Evolutionary conservation across 163 green algal species (phyloP).

Genomic region (Scenedesmus sp.): DNA sequence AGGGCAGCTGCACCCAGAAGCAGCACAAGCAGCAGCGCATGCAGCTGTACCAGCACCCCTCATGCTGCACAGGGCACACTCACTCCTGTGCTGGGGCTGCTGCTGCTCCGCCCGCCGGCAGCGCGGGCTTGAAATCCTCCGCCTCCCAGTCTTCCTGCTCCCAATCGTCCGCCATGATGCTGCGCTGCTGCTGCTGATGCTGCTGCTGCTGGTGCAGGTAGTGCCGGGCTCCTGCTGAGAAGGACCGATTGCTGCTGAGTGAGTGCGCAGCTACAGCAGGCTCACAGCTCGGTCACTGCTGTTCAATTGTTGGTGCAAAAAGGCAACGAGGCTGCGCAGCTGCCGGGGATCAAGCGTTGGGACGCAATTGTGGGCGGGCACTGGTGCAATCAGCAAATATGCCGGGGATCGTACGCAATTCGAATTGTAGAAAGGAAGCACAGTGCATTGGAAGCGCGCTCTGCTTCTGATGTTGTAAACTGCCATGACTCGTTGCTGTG

Average conservation of each 20-base stretch:
- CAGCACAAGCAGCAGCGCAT: no score
- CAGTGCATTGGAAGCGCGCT: neutral
- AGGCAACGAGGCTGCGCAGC: neutral
- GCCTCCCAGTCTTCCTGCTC: constrained; percentile 90
- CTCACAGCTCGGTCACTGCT: no score
- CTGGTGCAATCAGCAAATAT: neutral
- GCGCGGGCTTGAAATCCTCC: constrained; percentile 64
- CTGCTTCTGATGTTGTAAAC: neutral
- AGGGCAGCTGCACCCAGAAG: no score
- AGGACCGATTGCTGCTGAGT: neutral
- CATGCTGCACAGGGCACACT: no score
- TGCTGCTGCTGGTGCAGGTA: constrained; percentile 14
- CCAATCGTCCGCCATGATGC: constrained; percentile 86
- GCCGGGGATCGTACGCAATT: neutral
- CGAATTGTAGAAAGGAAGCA: neutral
- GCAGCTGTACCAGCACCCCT: no score
- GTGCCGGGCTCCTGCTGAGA: neutral
- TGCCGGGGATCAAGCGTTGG: neutral
- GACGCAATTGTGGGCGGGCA: neutral
- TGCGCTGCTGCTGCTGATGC: neutral
- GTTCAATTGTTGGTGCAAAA: no score
- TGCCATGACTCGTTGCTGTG: neutral
- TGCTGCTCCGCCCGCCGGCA: constrained; percentile 51
- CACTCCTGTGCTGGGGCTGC: neutral
- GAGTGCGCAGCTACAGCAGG: neutral